Base-by-base conservation (phyloP, 805 yeast genomes). In the Wickerhamia fluorescens region DNA sequence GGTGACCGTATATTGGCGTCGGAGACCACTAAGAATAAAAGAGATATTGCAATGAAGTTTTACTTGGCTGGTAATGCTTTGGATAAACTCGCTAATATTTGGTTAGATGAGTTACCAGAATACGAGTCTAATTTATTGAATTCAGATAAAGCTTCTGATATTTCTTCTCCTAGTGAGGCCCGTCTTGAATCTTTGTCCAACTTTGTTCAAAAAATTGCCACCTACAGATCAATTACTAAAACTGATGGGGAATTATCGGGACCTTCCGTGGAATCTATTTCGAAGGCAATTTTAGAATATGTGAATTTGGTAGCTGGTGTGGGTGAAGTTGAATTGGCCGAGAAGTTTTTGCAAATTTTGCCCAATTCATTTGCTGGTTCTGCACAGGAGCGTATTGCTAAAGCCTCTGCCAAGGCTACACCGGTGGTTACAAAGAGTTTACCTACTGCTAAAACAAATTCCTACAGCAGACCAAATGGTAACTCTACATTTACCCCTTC, bases 291-390 rank as follows among this genome's bases (percentile, higher is more conserved):
- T 37, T 66, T 85, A 40, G 97, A 92, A 55, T 92, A 82, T 53
- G 78, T 94, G 25, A 77, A 74, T 40, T 62, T 81, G 35, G 76
- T 87, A 33, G 80, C 95, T 4, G 75, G 86, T 16, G 76, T 70
- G 47, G 97, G 96, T 16, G 76, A 83, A 39, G 78, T 85, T 43
- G 94, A 80, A 7, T 61, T 89, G 41, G 96, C 97, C 2, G 69
- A 65, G 34, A 72, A 68, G 40, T 74, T 83, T 41, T 67, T 89
- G 48, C 63, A 66, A 25, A 64, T 80, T 36, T 64, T 92, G 45
- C 95, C 97, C 8, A 74, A 71, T 25, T 75, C 75, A 30, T 74
- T 78, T 42, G 82, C 80, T 24, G 84, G 78, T 15, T 44, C 61
- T 14, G 96, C 85, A 47, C 83, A 78, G 53, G 88, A 83, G 38